Conservation (phyloP, 1,284 basidiomycete species). For the Afroboletus lepidellus region DNA sequence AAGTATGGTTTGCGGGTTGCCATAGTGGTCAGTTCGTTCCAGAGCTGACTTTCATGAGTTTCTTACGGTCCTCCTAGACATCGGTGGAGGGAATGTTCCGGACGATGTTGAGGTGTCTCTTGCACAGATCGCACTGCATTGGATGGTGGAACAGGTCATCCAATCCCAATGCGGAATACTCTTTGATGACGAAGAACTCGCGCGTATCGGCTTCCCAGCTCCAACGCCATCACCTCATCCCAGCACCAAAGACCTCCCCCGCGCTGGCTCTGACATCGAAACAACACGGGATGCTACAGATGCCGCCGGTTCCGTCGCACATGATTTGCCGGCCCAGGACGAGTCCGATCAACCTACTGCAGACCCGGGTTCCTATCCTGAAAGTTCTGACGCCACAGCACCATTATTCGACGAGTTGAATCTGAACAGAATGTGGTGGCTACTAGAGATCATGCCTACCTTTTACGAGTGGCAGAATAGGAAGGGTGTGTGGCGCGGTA, state of each 20-base stretch:
- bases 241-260: background rate
- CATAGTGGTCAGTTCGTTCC: constrained; percentile 47
- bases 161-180: constrained; percentile 48
- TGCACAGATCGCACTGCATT: constrained; percentile 62
- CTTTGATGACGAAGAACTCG: constrained; percentile 47
- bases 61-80: constrained; percentile 42
- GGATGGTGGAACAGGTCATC: constrained; percentile 67
- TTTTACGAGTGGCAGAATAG: constrained; percentile 30
- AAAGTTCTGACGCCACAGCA: constrained; percentile 28
- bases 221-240: background rate
- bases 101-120: constrained; percentile 46
- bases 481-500: constrained; percentile 24
- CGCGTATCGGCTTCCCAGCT: constrained; percentile 32
- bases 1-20: constrained; percentile 66
- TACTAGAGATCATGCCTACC: constrained; percentile 30
- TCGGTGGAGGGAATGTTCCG: constrained; percentile 61
- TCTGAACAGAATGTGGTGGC: constrained; percentile 27
- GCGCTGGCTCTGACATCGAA: background rate
- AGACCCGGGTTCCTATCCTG: constrained; percentile 3
- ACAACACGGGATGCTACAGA: background rate
- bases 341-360: background rate
- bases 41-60: background rate
- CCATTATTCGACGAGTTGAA: constrained; percentile 27
- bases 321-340: background rate
- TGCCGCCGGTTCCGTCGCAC: background rate